Conservation (phyloP, 2,329 filamentous ascomycete species). For the Orbilia blumenaviensis region DNA sequence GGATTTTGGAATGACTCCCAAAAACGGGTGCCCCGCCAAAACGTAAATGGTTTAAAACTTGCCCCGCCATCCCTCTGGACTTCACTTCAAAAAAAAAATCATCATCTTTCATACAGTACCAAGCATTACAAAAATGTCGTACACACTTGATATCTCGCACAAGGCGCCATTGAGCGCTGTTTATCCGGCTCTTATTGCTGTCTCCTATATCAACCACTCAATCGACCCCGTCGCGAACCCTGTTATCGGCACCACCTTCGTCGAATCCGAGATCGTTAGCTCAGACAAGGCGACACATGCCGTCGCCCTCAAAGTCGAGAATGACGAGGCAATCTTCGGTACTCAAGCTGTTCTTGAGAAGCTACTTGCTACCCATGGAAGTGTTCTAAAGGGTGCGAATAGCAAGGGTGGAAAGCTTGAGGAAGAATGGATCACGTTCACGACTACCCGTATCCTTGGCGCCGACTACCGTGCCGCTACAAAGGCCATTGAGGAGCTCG, state of each 20-base stretch:
- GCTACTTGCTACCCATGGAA: slow-evolving; percentile 54
- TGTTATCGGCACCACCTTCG: slow-evolving; percentile 55
- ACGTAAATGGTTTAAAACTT: slow-evolving; percentile 22
- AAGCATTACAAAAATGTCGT: slow-evolving; percentile 33
- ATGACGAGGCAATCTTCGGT: slow-evolving; percentile 56
- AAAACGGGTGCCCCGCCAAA: slow-evolving; percentile 24
- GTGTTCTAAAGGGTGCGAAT: slow-evolving; percentile 53
- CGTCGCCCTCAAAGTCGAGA: slow-evolving; percentile 56
- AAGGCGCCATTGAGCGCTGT: slow-evolving; percentile 52
- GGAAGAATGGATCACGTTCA: slow-evolving; percentile 68
- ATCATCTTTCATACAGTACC: slow-evolving; percentile 8
- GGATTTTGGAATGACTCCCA: slow-evolving; percentile 40
- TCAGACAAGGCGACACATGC: slow-evolving; percentile 54
- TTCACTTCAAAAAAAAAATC: slow-evolving; percentile 18
- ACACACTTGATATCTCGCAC: slow-evolving; percentile 45
- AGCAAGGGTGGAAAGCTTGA: slow-evolving; percentile 57
- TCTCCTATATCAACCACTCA: slow-evolving; percentile 55
- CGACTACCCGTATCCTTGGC: slow-evolving; percentile 63
- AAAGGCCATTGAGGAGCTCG: slow-evolving; percentile 76
- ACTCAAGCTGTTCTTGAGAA: slow-evolving; percentile 56
- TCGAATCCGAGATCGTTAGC: slow-evolving; percentile 56
- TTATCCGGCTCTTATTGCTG: slow-evolving; percentile 57
- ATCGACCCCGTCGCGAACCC: slow-evolving; percentile 46
- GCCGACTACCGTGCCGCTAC: slow-evolving; percentile 86
- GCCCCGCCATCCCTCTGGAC: slow-evolving; percentile 15